Conservation (phyloP, 768 basidiomycete species). For the Hygrocybe coccinea region DNA sequence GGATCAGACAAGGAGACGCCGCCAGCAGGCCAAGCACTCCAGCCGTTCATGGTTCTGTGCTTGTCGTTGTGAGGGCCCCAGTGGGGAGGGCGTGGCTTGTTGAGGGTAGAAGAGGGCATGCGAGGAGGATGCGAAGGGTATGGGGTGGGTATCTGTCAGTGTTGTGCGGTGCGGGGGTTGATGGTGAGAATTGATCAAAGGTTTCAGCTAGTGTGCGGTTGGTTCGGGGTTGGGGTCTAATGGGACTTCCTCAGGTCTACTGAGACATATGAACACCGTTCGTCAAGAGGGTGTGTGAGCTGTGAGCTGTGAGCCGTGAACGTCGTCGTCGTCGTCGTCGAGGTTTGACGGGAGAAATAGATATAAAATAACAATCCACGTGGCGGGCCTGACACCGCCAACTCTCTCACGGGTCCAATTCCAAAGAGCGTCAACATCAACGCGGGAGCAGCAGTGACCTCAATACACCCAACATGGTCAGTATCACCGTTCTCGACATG, state of each 20-base stretch:
- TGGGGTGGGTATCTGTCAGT: no score
- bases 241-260: no score
- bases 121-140: neutral
- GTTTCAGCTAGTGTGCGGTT: no score
- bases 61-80: neutral
- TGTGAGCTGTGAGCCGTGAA: neutral
- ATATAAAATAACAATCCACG: neutral
- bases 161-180: no score
- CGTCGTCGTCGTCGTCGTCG: conserved; percentile 1
- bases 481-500: neutral
- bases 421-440: neutral
- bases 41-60: neutral
- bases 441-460: neutral
- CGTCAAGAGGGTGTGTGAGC: neutral
- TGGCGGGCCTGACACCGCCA: neutral
- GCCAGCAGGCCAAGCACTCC: neutral
- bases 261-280: neutral
- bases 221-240: no score
- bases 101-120: neutral
- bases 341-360: neutral
- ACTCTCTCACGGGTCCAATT: neutral
- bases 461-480: conserved; percentile 7
- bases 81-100: neutral
- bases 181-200: no score
- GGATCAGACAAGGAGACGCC: neutral